Conservation (phyloP, 179 eudicot species). For the Beta lomatogona region DNA sequence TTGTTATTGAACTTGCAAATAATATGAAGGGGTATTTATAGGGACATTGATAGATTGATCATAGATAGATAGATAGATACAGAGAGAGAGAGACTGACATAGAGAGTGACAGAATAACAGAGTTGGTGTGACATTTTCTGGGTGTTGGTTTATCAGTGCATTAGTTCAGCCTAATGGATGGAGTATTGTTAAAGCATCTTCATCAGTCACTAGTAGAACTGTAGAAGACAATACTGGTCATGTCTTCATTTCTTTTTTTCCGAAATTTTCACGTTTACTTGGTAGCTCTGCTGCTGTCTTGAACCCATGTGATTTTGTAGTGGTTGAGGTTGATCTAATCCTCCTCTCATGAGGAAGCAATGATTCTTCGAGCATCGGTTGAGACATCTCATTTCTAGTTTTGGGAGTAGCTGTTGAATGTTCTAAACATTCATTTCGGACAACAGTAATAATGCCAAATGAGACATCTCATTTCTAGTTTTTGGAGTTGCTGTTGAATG, state of each 20-base stretch:
- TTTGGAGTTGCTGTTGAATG: background rate
- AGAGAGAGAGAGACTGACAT: background rate
- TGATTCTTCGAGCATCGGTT: background rate
- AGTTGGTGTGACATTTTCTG: conserved; percentile 28
- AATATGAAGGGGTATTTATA: conserved; percentile 30
- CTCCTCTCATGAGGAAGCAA: background rate
- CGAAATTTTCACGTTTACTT: background rate
- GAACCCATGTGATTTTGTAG: conserved; percentile 14
- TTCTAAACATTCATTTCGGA: too few species aligned
- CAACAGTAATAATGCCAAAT: too few species aligned
- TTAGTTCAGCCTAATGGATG: conserved; percentile 38
- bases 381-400: background rate
- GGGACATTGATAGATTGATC: background rate
- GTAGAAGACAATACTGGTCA: conserved; percentile 23
- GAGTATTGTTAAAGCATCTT: conserved; percentile 39
- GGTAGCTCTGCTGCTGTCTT: background rate
- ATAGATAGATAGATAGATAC: too few species aligned
- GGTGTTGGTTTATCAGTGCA: conserved; percentile 31
- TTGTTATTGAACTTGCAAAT: conserved; percentile 19
- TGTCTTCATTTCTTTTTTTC: conserved; percentile 5
- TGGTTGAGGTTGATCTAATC: background rate
- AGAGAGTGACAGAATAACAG: conserved; percentile 29
- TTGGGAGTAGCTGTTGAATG: background rate
- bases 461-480: background rate
- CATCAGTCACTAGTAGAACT: background rate